phyloP scores from a whole-genome alignment of 768 basidiomycete genomes.

The Tephrocybe rancida region DNA sequence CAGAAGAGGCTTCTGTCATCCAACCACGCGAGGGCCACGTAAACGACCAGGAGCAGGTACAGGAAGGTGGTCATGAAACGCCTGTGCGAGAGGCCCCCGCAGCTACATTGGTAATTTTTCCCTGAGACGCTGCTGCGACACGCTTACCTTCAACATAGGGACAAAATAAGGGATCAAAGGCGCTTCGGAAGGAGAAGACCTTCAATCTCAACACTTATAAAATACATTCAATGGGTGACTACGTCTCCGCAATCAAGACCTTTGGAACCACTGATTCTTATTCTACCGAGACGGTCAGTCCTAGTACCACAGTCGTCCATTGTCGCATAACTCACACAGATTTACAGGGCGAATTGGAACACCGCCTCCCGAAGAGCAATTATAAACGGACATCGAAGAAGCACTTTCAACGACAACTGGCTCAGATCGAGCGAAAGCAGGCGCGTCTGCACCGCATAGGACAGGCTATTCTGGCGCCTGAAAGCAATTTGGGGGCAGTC shows the following conservation, averaged over 20 bases:
- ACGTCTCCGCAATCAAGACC: neutral
- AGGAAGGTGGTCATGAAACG: too few species aligned
- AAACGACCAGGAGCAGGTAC: too few species aligned
- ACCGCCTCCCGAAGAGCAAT: neutral
- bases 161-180: too few species aligned
- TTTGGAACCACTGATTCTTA: neutral
- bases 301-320: neutral
- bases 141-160: too few species aligned
- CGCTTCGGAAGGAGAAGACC: too few species aligned
- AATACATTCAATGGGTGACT: neutral
- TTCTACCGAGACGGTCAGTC: neutral
- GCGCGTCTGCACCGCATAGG: neutral
- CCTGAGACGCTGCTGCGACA: too few species aligned
- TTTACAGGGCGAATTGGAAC: neutral
- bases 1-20: too few species aligned
- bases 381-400: slow-evolving; percentile 5
- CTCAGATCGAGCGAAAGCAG: slow-evolving; percentile 4
- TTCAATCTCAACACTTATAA: slow-evolving; percentile 1
- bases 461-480: too few species aligned
- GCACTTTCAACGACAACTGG: neutral
- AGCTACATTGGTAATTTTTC: too few species aligned
- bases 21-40: too few species aligned
- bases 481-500: too few species aligned
- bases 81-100: too few species aligned
- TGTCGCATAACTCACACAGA: neutral